phyloP scores from a whole-genome alignment of 352 stramenopile species.

The Lagenidium sp. region DNA sequence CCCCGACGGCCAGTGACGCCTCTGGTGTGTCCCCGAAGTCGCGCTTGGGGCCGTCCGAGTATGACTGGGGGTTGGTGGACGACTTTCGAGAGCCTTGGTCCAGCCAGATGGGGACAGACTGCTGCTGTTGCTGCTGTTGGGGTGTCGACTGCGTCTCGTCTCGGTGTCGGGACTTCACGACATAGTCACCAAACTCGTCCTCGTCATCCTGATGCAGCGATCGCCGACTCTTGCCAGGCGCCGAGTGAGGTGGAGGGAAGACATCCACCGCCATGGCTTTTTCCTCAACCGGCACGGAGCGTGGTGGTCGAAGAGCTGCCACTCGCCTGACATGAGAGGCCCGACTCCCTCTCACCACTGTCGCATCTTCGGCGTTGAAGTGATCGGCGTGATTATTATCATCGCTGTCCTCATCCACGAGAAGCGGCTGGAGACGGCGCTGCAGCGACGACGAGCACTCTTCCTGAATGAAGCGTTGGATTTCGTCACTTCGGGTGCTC shows the following conservation, averaged over 20 bases:
- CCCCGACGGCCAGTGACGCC: conserved; percentile 18
- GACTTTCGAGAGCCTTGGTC: conserved; percentile 14
- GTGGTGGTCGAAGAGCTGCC: conserved; percentile 49
- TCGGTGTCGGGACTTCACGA: conserved; percentile 6
- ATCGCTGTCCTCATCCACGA: conserved; percentile 25
- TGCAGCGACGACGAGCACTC: conserved; percentile 52
- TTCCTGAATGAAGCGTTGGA: conserved; percentile 39
- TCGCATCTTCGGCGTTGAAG: conserved; percentile 40
- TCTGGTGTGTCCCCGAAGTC: neutral
- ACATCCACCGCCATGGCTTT: conserved; percentile 46
- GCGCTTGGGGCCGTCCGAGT: conserved; percentile 7
- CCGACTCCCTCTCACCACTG: conserved; percentile 54
- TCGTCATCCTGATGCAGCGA: conserved; percentile 13
- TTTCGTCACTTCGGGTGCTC: conserved; percentile 17
- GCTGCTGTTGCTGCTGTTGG: conserved; percentile 8
- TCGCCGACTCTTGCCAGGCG: conserved; percentile 44
- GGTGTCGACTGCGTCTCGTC: neutral
- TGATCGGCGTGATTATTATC: conserved; percentile 42
- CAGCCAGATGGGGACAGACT: conserved; percentile 52
- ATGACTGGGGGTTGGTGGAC: conserved; percentile 1
- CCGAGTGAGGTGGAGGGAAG: conserved; percentile 60
- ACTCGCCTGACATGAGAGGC: conserved; percentile 66
- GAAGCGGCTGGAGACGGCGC: conserved; percentile 36
- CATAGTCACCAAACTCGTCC: conserved; percentile 14
- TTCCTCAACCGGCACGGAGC: conserved; percentile 60